A percentile compares a stretch with the other conserved stretches of the same genome.
These are phyloP conservation scores for Taphrina communis DNA, from an alignment of 1,139 yeast species.

Conservation along the genomic window DNA sequence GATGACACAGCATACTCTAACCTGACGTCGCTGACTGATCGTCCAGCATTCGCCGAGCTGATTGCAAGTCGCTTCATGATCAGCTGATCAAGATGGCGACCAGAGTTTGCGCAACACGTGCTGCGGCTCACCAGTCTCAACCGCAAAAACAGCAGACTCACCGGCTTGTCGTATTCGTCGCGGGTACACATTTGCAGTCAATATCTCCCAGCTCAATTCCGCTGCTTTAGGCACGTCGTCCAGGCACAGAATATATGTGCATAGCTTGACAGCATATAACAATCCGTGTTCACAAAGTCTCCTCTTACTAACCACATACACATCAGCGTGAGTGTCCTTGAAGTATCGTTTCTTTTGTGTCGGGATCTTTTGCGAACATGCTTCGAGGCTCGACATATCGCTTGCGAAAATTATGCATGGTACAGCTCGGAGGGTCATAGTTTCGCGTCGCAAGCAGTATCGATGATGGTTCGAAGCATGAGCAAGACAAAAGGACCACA, in stretches of 20 bases:
- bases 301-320: constrained; percentile 17
- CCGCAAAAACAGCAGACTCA: constrained; percentile 3
- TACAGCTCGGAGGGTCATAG: no score
- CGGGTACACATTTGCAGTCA: neutral
- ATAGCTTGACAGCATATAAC: neutral
- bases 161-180: neutral
- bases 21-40: no score
- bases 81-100: neutral
- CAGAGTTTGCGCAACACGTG: neutral
- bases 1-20: no score
- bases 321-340: constrained; percentile 6
- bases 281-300: neutral
- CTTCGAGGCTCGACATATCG: neutral
- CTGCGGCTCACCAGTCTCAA: constrained; percentile 3
- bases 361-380: neutral
- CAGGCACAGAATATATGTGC: constrained; percentile 10
- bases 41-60: no score
- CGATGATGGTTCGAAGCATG: neutral
- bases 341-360: neutral
- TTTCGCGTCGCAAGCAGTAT: no score
- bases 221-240: neutral
- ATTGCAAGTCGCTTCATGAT: no score
- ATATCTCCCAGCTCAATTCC: neutral
- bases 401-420: constrained; percentile 1
- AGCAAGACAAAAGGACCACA: neutral